A percentile compares a stretch with the other conserved stretches of the same genome.
phyloP scores from a whole-genome alignment of 352 stramenopile genomes.

The Phytophthora syringae region DNA sequence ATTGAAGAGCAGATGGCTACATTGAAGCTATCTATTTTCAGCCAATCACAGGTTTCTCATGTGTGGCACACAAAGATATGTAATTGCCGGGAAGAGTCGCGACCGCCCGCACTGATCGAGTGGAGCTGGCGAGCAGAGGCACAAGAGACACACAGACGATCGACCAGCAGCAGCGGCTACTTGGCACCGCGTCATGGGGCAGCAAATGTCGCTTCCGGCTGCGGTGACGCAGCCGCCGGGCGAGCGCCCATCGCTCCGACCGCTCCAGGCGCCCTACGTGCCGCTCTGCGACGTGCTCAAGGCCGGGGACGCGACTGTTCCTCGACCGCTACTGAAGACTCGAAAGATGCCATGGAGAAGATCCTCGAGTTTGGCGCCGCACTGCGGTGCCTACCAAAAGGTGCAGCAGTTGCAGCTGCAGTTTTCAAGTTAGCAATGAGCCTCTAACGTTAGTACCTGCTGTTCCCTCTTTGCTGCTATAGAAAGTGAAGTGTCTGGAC shows the following conservation, averaged over 20 bases:
- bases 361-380: conserved; percentile 73
- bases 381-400: conserved; percentile 65
- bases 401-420: conserved; percentile 21
- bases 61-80: conserved; percentile 20
- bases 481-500: conserved; percentile 50
- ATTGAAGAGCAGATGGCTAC: no score
- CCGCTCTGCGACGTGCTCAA: conserved; percentile 70
- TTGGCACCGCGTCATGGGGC: conserved; percentile 50
- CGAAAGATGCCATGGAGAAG: conserved; percentile 69
- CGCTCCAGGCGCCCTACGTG: conserved; percentile 55
- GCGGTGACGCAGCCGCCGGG: conserved; percentile 15
- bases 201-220: conserved; percentile 51
- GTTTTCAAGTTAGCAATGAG: background rate
- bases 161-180: conserved; percentile 3
- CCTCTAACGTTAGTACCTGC: background rate
- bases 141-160: conserved; percentile 2
- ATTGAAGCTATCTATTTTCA: no score
- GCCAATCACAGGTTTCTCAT: background rate
- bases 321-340: conserved; percentile 49
- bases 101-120: conserved; percentile 20
- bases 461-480: background rate
- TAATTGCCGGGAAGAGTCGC: conserved; percentile 31
- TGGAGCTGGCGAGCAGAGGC: conserved; percentile 13
- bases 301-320: conserved; percentile 45
- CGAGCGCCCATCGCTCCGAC: conserved; percentile 25